These are phyloP conservation scores for Podospora didyma DNA, from an alignment of 495 filamentous ascomycete genomes.

Conservation along the genomic window DNA sequence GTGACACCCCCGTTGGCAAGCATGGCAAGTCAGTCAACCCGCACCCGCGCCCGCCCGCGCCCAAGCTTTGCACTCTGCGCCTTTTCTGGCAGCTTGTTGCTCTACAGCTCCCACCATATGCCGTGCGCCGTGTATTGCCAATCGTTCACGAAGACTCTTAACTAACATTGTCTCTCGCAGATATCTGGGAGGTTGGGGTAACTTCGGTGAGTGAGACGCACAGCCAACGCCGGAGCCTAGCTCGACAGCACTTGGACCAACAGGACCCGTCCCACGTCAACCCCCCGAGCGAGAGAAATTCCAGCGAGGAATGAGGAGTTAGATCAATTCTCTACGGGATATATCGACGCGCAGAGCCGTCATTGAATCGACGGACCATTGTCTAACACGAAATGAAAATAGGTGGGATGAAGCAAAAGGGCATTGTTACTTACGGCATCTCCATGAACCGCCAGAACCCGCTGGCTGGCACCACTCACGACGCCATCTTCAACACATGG, in stretches of 20 bases:
- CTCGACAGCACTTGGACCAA: background rate
- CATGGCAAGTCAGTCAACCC: conserved; percentile 64
- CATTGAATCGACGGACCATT: background rate
- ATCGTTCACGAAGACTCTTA: background rate
- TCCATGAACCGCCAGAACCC: conserved; percentile 53
- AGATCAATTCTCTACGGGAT: background rate
- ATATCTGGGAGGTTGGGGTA: conserved; percentile 82
- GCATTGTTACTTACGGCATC: conserved; percentile 51
- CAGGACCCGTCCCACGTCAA: background rate
- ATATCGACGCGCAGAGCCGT: background rate
- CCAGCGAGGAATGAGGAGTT: background rate
- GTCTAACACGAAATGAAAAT: conserved; percentile 17
- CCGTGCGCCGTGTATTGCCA: background rate
- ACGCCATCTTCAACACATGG: conserved; percentile 60
- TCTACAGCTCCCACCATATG: background rate
- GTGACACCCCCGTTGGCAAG: conserved; percentile 55
- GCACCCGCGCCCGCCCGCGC: background rate
- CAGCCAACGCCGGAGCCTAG: background rate
- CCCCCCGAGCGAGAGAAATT: background rate
- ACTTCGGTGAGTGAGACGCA: conserved; percentile 62
- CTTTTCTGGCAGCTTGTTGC: conserved; percentile 6
- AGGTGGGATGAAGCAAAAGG: conserved; percentile 52
- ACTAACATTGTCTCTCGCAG: conserved; percentile 49
- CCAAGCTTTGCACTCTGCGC: conserved; percentile 1
- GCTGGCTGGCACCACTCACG: conserved; percentile 52